phyloP scores from a whole-genome alignment of 257 asterid species.

The Verbascum thapsus region DNA sequence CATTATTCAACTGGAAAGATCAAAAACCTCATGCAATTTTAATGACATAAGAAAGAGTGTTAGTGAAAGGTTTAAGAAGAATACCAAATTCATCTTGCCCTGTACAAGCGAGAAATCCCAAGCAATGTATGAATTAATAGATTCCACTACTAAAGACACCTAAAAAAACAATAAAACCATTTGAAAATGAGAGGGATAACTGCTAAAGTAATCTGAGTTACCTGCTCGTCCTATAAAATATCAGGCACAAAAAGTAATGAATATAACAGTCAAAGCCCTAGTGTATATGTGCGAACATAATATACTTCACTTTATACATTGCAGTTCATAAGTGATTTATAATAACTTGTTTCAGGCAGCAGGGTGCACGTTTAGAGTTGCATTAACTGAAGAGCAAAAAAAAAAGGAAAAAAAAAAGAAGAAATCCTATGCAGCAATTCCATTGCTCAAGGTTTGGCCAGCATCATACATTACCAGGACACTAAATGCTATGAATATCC shows the following conservation, averaged over 20 bases:
- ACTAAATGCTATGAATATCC: conserved; percentile 6
- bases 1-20: conserved; percentile 27
- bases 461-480: neutral
- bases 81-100: conserved; percentile 87
- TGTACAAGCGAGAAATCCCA: conserved; percentile 98
- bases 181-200: conserved; percentile 12
- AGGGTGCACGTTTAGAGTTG: conserved; percentile 1
- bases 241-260: conserved; percentile 22
- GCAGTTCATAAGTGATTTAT: neutral
- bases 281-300: conserved; percentile 14
- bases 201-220: neutral
- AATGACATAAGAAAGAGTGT: conserved; percentile 7
- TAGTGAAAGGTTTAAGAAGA: conserved; percentile 32
- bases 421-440: neutral
- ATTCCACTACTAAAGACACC: conserved; percentile 78
- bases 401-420: conserved; percentile 27
- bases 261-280: conserved; percentile 14
- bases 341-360: conserved; percentile 2
- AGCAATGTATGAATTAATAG: conserved; percentile 86
- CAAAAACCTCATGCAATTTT: conserved; percentile 23
- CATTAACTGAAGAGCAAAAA: conserved; percentile 19
- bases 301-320: conserved; percentile 16
- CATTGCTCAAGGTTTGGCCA: neutral
- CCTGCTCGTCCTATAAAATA: neutral
- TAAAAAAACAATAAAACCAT: conserved; percentile 36